These are phyloP conservation scores for Xylariaceae sp. DNA, from an alignment of 2,329 filamentous ascomycete species.

Conservation along the genomic window DNA sequence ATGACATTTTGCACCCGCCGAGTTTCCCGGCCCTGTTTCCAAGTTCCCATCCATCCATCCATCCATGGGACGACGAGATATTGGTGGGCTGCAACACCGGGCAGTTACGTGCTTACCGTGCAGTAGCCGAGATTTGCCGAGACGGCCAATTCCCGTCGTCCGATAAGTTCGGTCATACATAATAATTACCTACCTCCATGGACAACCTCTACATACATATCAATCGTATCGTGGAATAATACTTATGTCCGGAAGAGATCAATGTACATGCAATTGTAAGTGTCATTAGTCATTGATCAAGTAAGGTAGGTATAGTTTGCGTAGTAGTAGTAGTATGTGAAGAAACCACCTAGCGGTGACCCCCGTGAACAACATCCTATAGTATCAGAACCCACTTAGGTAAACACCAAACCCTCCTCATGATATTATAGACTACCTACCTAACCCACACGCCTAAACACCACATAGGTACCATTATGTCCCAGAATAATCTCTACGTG, in stretches of 20 bases:
- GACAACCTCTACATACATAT: no score
- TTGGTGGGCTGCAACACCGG: no score
- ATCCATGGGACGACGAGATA: no score
- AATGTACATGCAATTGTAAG: no score
- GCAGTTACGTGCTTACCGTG: no score
- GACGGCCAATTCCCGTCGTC: not conserved
- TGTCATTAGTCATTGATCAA: not conserved
- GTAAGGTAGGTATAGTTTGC: not conserved
- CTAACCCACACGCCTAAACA: not conserved
- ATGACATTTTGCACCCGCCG: not conserved
- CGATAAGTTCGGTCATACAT: not conserved
- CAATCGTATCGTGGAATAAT: not conserved
- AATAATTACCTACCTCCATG: not conserved
- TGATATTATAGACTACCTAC: not conserved
- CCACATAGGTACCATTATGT: no score
- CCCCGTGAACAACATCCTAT: not conserved
- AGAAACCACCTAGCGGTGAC: no score
- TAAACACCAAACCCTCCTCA: no score
- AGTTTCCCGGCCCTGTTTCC: no score
- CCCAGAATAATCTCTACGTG: not conserved
- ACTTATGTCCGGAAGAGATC: no score
- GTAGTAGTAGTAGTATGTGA: no score
- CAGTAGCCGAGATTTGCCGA: conserved; percentile 8
- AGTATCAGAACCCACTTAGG: not conserved
- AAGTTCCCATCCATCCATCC: no score